A percentile compares a stretch with the other conserved stretches of the same genome.
Conservation (phyloP, 345 rosid species). For the Bruguiera gymnorhiza region DNA sequence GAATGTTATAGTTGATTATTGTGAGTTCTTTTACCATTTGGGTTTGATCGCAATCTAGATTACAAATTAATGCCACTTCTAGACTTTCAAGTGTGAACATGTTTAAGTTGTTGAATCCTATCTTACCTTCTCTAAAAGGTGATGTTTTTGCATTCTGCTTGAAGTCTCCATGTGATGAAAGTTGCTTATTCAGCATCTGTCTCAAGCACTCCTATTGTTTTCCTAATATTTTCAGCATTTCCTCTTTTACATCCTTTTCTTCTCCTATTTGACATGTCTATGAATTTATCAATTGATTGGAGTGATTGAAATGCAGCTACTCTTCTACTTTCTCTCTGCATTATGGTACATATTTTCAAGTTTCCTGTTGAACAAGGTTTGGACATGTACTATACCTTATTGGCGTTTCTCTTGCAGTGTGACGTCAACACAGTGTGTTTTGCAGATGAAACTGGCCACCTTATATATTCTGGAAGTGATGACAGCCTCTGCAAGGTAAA, state of each 20-base stretch:
- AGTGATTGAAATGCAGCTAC: too few relatives aligned
- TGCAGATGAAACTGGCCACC: constrained; percentile 66
- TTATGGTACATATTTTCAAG: too few relatives aligned
- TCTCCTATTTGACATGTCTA: too few relatives aligned
- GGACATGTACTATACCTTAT: constrained; percentile 9
- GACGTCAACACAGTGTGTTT: constrained; percentile 76
- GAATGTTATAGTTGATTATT: background rate
- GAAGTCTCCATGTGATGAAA: background rate
- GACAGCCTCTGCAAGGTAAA: constrained; percentile 61
- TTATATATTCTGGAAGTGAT: constrained; percentile 67
- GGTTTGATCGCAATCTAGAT: too few relatives aligned
- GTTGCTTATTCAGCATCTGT: background rate
- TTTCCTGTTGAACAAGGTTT: background rate
- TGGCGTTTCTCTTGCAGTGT: constrained; percentile 34
- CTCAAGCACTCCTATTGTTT: background rate
- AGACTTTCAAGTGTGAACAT: too few relatives aligned
- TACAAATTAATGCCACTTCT: too few relatives aligned
- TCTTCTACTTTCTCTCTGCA: too few relatives aligned
- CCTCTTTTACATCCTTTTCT: background rate
- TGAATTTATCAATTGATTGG: too few relatives aligned
- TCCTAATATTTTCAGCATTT: background rate
- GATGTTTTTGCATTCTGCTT: background rate
- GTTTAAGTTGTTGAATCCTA: background rate
- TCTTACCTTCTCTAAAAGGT: background rate
- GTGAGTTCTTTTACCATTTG: background rate